Evolutionary conservation across 306 rosid species (phyloP), one percentile per base, ranked within the genome.

Genomic region (Luffa aegyptiaca): DNA sequence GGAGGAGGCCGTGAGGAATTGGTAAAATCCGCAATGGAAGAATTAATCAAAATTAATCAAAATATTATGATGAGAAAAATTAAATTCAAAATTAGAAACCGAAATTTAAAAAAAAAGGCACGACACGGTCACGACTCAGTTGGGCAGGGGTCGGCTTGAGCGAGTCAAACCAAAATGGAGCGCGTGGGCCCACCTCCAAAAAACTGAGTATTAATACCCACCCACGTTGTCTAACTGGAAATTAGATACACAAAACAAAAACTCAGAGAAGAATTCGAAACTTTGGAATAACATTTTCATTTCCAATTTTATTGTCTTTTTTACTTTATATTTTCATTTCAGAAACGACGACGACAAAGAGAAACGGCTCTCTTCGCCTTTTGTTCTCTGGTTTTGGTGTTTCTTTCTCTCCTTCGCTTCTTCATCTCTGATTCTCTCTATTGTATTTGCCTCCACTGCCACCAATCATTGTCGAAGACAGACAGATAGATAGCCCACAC

Each of bases 151-250:
- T 61, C 46, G 62, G 81, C 75, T 61, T 10, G 84, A 87, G 81
- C 57, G 75, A 80, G 91, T 88, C 90, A 84, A 53, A 16, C 8
- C 58, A 53, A 82, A 17, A 81, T 78, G 45, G 68, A 80, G 65
- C 97, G 97, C 97, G 94, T 91, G 80, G 82, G 79, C 84, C 87
- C 90, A 72, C 13, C 13, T 68, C 56, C 18, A 42, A 44, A 44
- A 37, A 37, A 53, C 35, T 59, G 36, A 7, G 45, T 76, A 76
- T 56, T 75, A 36, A 56, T 76, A 76, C 52, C 48, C 44, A 33
- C 55, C 17, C 76, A 70, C 76, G 76, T 70, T 70, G 20, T 70
- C 10, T 5, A 18, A 21, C 56, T n/a, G 36, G 39, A 61, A 39
- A 9, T 0, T 3, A 66, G 2, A 39, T 0, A 37, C 46, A 18